Conservation (phyloP, 176 grass and related monocot species). For the Carex pumila region DNA sequence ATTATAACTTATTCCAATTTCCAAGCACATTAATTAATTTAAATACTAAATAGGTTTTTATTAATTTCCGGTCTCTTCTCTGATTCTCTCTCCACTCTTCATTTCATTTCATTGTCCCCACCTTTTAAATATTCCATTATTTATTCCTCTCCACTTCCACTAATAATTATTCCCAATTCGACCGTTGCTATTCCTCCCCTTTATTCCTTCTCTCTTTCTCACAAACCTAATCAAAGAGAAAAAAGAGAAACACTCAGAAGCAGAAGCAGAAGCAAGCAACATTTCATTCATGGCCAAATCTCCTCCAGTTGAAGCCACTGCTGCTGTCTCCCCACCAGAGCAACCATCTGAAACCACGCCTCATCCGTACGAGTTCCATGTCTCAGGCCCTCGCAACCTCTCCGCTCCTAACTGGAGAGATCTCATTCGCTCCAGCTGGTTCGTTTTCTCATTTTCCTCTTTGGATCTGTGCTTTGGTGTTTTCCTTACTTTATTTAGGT, state of each 20-base stretch:
- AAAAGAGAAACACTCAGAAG: not conserved
- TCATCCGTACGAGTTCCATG: conserved; percentile 49
- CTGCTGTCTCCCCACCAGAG: not conserved
- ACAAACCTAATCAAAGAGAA: not conserved
- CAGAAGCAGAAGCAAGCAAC: too few relatives aligned
- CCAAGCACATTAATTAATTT: too few relatives aligned
- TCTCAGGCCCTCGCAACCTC: conserved; percentile 57
- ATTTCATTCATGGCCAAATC: conserved; percentile 3
- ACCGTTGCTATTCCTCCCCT: conserved; percentile 19
- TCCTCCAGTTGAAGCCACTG: not conserved
- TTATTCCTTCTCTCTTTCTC: not conserved
- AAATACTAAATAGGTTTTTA: not conserved
- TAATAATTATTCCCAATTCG: conserved; percentile 22
- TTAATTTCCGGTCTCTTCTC: not conserved
- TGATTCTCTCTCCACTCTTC: not conserved
- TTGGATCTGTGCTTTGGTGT: not conserved
- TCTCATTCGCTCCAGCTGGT: conserved; percentile 76
- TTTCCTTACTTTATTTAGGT: not conserved
- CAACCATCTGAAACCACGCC: not conserved
- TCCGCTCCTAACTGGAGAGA: conserved; percentile 54
- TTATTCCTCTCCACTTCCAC: not conserved
- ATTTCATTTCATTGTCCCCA: not conserved
- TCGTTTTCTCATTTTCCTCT: conserved; percentile 2
- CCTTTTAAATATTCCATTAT: conserved; percentile 11
- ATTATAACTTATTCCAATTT: too few relatives aligned